Percentiles rank a stretch among this genome's conserved stretches.
These are phyloP conservation scores for Francoa sonchifolia DNA, from an alignment of 441 rosid species.

Conservation along the genomic window DNA sequence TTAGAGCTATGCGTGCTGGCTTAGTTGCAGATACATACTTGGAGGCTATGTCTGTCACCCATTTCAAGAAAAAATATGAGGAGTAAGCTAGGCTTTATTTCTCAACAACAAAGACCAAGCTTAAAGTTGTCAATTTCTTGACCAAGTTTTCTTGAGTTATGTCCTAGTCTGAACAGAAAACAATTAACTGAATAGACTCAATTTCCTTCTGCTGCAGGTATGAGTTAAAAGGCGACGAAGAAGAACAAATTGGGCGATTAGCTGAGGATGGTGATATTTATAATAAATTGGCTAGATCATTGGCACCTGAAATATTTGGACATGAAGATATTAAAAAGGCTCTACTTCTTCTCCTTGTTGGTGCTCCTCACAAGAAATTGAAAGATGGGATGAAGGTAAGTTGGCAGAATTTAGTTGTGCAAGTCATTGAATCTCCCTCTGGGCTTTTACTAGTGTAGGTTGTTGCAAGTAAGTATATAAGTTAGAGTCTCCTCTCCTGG, in stretches of 20 bases:
- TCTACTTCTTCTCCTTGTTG: conserved; percentile 89
- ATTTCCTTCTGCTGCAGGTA: conserved; percentile 38
- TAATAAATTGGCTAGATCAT: conserved; percentile 74
- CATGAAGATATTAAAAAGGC: conserved; percentile 97
- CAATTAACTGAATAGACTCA: neutral
- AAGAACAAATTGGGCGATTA: conserved; percentile 67
- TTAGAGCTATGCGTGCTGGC: conserved; percentile 94
- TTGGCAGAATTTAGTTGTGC: neutral
- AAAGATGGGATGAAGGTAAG: conserved; percentile 98
- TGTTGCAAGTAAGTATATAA: too few relatives aligned
- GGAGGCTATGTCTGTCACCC: conserved; percentile 85
- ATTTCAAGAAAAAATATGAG: conserved; percentile 95
- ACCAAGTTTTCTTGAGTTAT: too few relatives aligned
- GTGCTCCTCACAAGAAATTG: conserved; percentile 93
- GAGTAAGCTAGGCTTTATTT: too few relatives aligned
- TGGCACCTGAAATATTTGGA: conserved; percentile 99
- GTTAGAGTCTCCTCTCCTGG: too few relatives aligned
- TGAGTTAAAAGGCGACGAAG: conserved; percentile 81
- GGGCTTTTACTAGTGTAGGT: too few relatives aligned
- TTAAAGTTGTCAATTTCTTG: neutral
- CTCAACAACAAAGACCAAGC: too few relatives aligned
- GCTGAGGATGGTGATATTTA: conserved; percentile 98
- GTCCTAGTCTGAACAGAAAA: too few relatives aligned
- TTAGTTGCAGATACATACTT: conserved; percentile 93
- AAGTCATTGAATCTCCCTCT: too few relatives aligned